phyloP scores from a whole-genome alignment of 805 yeast genomes.

The Starmera amethionina region DNA sequence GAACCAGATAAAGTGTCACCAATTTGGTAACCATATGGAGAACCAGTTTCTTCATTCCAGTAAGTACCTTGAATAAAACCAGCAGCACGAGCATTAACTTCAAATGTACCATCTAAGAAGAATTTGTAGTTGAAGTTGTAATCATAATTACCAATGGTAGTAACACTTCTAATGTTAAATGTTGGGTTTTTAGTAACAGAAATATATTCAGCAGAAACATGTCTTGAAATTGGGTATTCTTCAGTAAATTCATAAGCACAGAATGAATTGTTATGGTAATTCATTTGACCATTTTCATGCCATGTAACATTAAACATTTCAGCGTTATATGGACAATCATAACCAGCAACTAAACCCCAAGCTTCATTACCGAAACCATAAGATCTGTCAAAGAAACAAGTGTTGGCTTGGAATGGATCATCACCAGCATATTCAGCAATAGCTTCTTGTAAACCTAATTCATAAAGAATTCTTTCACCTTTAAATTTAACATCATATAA shows the following conservation, averaged over 20 bases:
- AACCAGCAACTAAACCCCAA: constrained; percentile 20
- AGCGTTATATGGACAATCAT: constrained; percentile 21
- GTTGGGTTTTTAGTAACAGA: constrained; percentile 16
- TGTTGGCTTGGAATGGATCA: constrained; percentile 21
- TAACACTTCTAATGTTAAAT: constrained; percentile 14
- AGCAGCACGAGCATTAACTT: constrained; percentile 20
- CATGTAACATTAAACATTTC: constrained; percentile 19
- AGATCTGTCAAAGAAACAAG: constrained; percentile 17
- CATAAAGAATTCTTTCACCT: constrained; percentile 20
- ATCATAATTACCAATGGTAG: constrained; percentile 18
- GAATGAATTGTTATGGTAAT: constrained; percentile 17
- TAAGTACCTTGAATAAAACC: constrained; percentile 22
- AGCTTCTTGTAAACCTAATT: constrained; percentile 20
- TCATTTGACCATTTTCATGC: constrained; percentile 17
- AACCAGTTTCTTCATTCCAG: constrained; percentile 12
- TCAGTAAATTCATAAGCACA: constrained; percentile 17
- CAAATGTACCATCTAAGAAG: constrained; percentile 18
- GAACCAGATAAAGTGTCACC: constrained; percentile 19
- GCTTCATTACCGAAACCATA: constrained; percentile 22
- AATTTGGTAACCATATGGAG: constrained; percentile 15
- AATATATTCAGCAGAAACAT: constrained; percentile 9
- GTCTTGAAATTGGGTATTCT: constrained; percentile 17
- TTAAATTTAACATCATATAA: constrained; percentile 18
- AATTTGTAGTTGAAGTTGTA: constrained; percentile 17
- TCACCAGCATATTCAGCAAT: constrained; percentile 22